Conservation (phyloP, 768 basidiomycete species). For the Mycena rosella region DNA sequence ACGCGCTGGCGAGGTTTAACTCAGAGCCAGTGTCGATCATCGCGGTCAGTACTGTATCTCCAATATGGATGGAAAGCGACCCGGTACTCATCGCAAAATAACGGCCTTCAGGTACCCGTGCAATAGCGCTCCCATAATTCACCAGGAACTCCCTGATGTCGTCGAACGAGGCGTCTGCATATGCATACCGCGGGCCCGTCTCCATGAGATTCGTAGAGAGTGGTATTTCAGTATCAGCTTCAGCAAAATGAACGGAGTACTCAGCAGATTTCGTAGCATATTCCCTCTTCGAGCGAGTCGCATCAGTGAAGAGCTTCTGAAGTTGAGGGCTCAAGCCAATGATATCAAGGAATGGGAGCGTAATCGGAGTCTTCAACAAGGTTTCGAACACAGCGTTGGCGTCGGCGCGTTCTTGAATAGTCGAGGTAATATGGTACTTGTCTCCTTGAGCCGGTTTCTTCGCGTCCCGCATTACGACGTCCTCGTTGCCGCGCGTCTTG, state of each 20-base stretch:
- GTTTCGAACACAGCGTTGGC: background rate
- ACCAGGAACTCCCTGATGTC: constrained; percentile 14
- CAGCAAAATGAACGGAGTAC: background rate
- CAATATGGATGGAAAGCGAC: background rate
- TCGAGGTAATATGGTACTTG: constrained; percentile 22
- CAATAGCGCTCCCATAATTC: constrained; percentile 9
- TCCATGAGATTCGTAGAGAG: too few relatives aligned
- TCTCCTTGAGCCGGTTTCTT: too few relatives aligned
- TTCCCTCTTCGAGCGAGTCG: constrained; percentile 5
- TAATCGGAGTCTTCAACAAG: background rate
- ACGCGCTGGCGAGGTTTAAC: background rate
- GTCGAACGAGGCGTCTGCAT: background rate
- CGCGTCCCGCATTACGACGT: constrained; percentile 14
- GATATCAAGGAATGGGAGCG: constrained; percentile 1
- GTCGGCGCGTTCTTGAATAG: constrained; percentile 20
- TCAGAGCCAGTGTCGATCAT: constrained; percentile 12
- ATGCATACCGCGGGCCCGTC: too few relatives aligned
- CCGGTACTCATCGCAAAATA: constrained; percentile 18
- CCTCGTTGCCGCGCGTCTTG: background rate
- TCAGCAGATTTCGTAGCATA: constrained; percentile 20
- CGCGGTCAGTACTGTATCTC: background rate
- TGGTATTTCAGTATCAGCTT: too few relatives aligned
- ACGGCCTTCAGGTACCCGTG: background rate
- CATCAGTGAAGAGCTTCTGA: constrained; percentile 17
- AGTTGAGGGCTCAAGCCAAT: constrained; percentile 14